phyloP scores from a whole-genome alignment of 805 yeast genomes.

The Candida tallmaniae region DNA sequence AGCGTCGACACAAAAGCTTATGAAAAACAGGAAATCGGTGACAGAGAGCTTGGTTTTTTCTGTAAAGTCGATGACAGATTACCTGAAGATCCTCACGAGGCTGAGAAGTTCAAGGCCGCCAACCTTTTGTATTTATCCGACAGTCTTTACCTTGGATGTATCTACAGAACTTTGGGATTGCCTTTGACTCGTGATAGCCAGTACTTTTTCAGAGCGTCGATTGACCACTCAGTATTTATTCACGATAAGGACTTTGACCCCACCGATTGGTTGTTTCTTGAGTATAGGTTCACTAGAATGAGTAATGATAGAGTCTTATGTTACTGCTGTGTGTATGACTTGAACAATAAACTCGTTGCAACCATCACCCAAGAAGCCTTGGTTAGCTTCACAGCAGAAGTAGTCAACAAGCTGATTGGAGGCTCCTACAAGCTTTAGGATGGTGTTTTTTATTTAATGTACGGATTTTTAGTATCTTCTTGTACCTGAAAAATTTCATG shows the following conservation, averaged over 20 bases:
- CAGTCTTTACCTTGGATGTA: slow-evolving; percentile 25
- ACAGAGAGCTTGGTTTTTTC: slow-evolving; percentile 25
- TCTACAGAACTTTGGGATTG: slow-evolving; percentile 22
- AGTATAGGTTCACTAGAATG: slow-evolving; percentile 26
- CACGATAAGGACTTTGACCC: slow-evolving; percentile 35
- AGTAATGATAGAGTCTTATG: slow-evolving; percentile 33
- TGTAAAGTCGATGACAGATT: slow-evolving; percentile 23
- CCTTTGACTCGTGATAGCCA: slow-evolving; percentile 11
- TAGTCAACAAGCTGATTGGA: slow-evolving; percentile 4
- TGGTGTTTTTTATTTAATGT: too few relatives aligned
- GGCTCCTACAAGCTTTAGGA: slow-evolving; percentile 7
- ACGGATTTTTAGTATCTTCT: too few relatives aligned
- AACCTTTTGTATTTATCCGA: slow-evolving; percentile 19
- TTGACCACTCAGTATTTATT: slow-evolving; percentile 33
- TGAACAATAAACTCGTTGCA: slow-evolving; percentile 26
- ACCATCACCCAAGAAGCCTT: slow-evolving; percentile 33
- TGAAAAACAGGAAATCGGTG: slow-evolving; percentile 12
- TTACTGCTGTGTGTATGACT: slow-evolving; percentile 20
- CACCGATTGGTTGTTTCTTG: slow-evolving; percentile 32
- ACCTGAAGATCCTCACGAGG: slow-evolving; percentile 17
- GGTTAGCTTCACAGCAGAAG: slow-evolving; percentile 9
- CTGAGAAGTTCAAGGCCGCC: slow-evolving; percentile 5
- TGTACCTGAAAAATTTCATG: too few relatives aligned
- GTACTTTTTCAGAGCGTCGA: slow-evolving; percentile 31
- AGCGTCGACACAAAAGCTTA: slow-evolving; percentile 1